Conservation (phyloP, 257 asterid species). For the Cruciata laevipes region DNA sequence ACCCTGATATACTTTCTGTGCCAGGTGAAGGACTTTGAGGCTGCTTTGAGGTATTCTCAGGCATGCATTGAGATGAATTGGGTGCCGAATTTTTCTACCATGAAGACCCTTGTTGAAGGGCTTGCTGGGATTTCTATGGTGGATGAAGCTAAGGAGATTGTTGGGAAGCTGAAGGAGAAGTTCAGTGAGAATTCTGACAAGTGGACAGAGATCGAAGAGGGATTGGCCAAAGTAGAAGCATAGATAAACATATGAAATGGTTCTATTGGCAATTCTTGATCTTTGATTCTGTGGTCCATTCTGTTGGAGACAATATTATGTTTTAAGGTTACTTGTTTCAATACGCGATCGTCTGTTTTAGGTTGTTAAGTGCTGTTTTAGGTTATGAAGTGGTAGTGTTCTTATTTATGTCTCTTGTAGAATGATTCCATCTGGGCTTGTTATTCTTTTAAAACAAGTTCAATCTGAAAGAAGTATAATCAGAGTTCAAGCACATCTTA, state of each 20-base stretch:
- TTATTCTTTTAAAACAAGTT: neutral
- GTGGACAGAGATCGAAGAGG: slow-evolving; percentile 71
- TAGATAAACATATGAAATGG: slow-evolving; percentile 12
- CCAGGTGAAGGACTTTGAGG: slow-evolving; percentile 47
- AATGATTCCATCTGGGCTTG: neutral
- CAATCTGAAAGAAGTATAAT: neutral
- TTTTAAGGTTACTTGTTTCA: neutral
- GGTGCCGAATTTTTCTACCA: slow-evolving; percentile 60
- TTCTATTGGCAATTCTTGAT: neutral
- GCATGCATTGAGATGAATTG: slow-evolving; percentile 52
- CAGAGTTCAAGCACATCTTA: no score
- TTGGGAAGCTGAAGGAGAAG: slow-evolving; percentile 48
- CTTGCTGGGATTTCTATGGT: slow-evolving; percentile 47
- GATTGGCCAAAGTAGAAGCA: slow-evolving; percentile 41
- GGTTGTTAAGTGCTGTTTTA: neutral
- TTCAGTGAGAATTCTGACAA: slow-evolving; percentile 40
- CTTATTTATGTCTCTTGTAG: neutral
- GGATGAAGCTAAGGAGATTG: slow-evolving; percentile 54
- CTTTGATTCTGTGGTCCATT: neutral
- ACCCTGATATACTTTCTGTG: slow-evolving; percentile 60
- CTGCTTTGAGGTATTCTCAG: slow-evolving; percentile 41
- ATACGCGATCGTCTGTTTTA: neutral
- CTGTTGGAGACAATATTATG: neutral
- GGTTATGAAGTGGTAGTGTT: neutral
- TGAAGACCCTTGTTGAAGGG: slow-evolving; percentile 74